Percentiles rank a stretch among this genome's conserved stretches.
Evolutionary conservation across 768 basidiomycete genomes (phyloP).

Genomic region (Zangia roseola): DNA sequence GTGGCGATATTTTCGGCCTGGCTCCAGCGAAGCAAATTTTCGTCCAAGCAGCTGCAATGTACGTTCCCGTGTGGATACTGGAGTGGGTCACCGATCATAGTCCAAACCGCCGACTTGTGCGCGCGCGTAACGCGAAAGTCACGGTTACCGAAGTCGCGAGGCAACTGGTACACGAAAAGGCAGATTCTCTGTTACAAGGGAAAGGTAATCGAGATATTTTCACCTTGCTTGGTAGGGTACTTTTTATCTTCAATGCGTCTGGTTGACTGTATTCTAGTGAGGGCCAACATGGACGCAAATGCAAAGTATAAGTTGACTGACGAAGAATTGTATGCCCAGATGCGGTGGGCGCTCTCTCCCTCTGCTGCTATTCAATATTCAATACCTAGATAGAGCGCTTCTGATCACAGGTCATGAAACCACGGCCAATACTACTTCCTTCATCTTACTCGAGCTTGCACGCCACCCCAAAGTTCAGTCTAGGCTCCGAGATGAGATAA

Average conservation of each 20-base stretch:
- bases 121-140: constrained; percentile 11
- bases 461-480: constrained; percentile 54
- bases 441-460: constrained; percentile 61
- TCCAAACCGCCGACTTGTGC: constrained; percentile 16
- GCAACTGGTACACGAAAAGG: constrained; percentile 19
- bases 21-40: constrained; percentile 8
- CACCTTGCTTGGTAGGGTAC: constrained; percentile 39
- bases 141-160: constrained; percentile 10
- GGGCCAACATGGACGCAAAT: constrained; percentile 21
- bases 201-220: constrained; percentile 17
- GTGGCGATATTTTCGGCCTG: constrained; percentile 11
- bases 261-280: constrained; percentile 9
- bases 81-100: constrained; percentile 34
- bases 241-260: neutral
- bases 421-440: constrained; percentile 51
- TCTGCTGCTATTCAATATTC: neutral
- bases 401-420: constrained; percentile 58
- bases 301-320: constrained; percentile 14
- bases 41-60: constrained; percentile 9
- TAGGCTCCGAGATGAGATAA: constrained; percentile 45
- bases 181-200: constrained; percentile 10
- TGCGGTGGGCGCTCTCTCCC: constrained; percentile 9
- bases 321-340: constrained; percentile 14
- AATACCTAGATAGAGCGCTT: constrained; percentile 35
- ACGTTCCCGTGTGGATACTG: constrained; percentile 21